Base-by-base conservation (phyloP, 192 early-diverging fungal genomes). In the Physocladia obscura region DNA sequence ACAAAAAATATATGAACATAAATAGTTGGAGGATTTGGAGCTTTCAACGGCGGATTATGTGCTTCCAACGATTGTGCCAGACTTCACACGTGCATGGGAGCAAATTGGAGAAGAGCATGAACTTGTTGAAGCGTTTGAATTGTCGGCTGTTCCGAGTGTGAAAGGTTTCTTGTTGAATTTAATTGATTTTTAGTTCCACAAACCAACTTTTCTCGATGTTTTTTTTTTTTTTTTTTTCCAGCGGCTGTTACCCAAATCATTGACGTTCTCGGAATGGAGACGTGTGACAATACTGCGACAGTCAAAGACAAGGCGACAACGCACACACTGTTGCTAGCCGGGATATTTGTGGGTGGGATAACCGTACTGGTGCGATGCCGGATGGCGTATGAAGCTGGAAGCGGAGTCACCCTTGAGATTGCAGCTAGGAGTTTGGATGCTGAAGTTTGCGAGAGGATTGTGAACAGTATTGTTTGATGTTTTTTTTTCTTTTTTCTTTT, bases 381-480 rank as follows among this genome's bases (percentile, higher is more conserved):
- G n/a, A 95, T 98, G 93, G 92, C 92, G 22, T 91, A 87, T 62
- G 89, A 89, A 40, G 62, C 71, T 34, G 86, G 88, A 39, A 78
- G 87, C 22, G 95, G 95, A 1, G 95, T 99, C 27, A 94, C 93
- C 2, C 85, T 99, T 85, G 94, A 99, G 75, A 74, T 99, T 52
- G 88, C 89, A 0, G 90, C 92, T 32, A 87, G 94, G 70, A 88
- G 89, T 74, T 76, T 82, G 57, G 85, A 89, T 62, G 71, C 70
- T 17, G 79, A 81, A 38, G 81, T 95, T 35, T 86, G 87, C 59
- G 84, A 89, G 77, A 81, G 86, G 50, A 83, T 98, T 44, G 89
- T 91, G 50, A 85, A 89, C 17, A 89, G 92, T 8, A 90, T 98
- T 26, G 62, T 51, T 48, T 62, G 29, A 62, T 19, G 17, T 8